Base-by-base conservation (phyloP, 805 yeast species). In the Brettanomyces nanus region DNA sequence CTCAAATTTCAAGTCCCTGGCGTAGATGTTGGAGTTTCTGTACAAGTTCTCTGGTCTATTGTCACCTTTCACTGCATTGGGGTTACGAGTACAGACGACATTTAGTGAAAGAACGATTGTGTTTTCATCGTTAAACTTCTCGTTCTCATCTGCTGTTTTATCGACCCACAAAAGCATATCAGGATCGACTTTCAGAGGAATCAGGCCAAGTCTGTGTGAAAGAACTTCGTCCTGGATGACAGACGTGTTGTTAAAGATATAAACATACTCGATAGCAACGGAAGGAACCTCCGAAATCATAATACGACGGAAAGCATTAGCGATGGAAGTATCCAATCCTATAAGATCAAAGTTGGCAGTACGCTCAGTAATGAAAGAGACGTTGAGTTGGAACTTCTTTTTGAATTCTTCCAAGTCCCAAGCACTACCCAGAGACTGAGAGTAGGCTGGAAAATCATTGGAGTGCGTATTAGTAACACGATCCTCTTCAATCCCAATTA, bases 201-300 rank as follows among this genome's bases (percentile, higher is more conserved):
- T 71, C 46, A 92, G 70, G 35, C 98, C 98, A 45, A 92, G 79
- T 67, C 98, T 78, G 57, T 86, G 96, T 4, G 98, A 90, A 47
- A 92, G 72, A 15, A 92, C 96, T 65, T 92, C 98, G 60, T 92
- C 98, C 61, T 89, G 97, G 46, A 92, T 85, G 35, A 92, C 96
- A 1, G 96, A 85, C 1, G 98, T 92, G 62, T 92, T 92, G 70
- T 86, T 90, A 66, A 83, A 83, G 42, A 92, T 73, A 57, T 80
- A 87, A 14, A 92, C 86, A 45, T 85, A 77, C 61, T 92, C 98
- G 18, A 95, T 83, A 13, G 98, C 97, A 33, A 90, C 94, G 2
- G 92, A 75, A 17, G 98, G 98, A 29, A 92, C 95, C 59, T 92
- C 98, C 1, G 97, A 75, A 39, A 92, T 79, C 97, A 92, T 89